Conservation (phyloP, 2,329 filamentous ascomycete species). For the Penicillium sp. region DNA sequence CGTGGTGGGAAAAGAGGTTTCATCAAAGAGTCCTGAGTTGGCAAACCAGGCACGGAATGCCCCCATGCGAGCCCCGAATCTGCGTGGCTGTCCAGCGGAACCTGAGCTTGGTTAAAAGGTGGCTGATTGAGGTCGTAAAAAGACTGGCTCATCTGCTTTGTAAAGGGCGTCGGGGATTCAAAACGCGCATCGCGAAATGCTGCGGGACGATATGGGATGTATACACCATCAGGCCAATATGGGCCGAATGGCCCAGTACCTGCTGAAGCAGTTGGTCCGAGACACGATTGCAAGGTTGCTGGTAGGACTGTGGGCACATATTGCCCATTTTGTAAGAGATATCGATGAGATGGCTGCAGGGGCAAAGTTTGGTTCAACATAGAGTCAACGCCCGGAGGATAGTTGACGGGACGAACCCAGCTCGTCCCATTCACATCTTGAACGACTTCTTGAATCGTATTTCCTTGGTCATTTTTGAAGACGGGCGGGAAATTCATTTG, state of each 20-base stretch:
- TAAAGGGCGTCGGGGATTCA: slow-evolving; percentile 28
- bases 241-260: slow-evolving; percentile 59
- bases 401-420: slow-evolving; percentile 47
- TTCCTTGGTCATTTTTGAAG: slow-evolving; percentile 39
- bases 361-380: slow-evolving; percentile 59
- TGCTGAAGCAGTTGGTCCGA: slow-evolving; percentile 60
- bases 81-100: slow-evolving; percentile 27
- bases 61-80: slow-evolving; percentile 37
- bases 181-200: slow-evolving; percentile 56
- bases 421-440: slow-evolving; percentile 39
- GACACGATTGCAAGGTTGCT: slow-evolving; percentile 57
- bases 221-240: slow-evolving; percentile 65
- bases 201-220: slow-evolving; percentile 60
- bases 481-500: slow-evolving; percentile 41
- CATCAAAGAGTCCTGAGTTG: slow-evolving; percentile 31
- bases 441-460: slow-evolving; percentile 30
- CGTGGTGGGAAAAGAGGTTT: slow-evolving; percentile 41
- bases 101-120: slow-evolving; percentile 28
- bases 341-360: slow-evolving; percentile 41
- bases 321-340: slow-evolving; percentile 48
- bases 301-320: slow-evolving; percentile 61
- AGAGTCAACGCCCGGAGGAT: slow-evolving; percentile 58
- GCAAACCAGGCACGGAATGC: slow-evolving; percentile 27
- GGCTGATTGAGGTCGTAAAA: slow-evolving; percentile 34
- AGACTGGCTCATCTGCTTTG: slow-evolving; percentile 23